Evolutionary conservation across 2,329 filamentous ascomycete genomes (phyloP).

Genomic region (Rhinocladiella similis): DNA sequence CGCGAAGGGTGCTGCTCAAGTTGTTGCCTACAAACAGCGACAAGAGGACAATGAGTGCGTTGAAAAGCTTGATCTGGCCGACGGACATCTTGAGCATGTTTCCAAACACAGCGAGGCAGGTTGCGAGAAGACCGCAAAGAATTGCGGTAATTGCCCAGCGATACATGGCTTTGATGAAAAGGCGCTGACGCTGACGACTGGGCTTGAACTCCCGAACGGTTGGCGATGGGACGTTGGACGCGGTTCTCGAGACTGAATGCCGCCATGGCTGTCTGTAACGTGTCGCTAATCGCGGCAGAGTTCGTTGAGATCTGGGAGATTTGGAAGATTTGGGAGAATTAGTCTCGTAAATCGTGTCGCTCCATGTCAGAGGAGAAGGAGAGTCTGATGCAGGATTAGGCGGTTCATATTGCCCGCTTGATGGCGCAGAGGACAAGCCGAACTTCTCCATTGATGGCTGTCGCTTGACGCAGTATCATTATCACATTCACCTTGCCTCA

Average conservation of each 20-base stretch:
- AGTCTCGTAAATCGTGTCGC: not conserved
- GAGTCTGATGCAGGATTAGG: not conserved
- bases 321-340: not conserved
- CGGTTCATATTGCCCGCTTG: not conserved
- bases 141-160: conserved; percentile 24
- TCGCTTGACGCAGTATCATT: no score
- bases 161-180: conserved; percentile 19
- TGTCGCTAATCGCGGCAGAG: not conserved
- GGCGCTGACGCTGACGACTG: conserved; percentile 20
- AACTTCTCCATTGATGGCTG: not conserved
- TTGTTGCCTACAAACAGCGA: conserved; percentile 27
- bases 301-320: not conserved
- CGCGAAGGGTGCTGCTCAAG: conserved; percentile 22
- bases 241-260: conserved; percentile 22
- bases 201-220: conserved; percentile 27
- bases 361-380: not conserved
- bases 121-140: conserved; percentile 23
- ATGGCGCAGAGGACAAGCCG: not conserved
- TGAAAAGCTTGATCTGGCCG: conserved; percentile 27
- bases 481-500: no score
- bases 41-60: conserved; percentile 26
- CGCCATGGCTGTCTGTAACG: conserved; percentile 23
- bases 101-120: conserved; percentile 20
- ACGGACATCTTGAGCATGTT: conserved; percentile 17
- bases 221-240: not conserved